Base-by-base conservation (phyloP, 345 rosid genomes). In the Barbarea vulgaris region DNA sequence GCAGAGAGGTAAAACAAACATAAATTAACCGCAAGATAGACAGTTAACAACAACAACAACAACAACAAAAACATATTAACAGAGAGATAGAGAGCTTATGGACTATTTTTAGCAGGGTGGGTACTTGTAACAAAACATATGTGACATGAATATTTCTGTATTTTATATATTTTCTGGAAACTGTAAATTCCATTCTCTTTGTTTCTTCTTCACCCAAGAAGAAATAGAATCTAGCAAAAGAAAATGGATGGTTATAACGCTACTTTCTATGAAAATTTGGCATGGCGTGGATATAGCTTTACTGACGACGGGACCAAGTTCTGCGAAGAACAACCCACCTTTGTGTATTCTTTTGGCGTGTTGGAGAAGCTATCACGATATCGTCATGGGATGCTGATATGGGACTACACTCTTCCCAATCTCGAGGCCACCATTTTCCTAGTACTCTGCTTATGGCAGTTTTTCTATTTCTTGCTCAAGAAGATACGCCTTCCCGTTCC, bases 361-460 rank as follows among this genome's bases (percentile, higher is more conserved):
- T 78, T 78, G 81, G 81, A 78, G 53, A 60, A 9, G 36, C 7
- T 34, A 39, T 15, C 7, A 3, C 0, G 2, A 1, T 8, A 10
- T 7, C 3, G 0, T 3, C 0, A 0, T 0, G 74, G 78, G 39
- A 2, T 58, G 69, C 9, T 1, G 3, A 31, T 61, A 34, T 73
- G 74, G 81, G 78, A 78, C 3, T 78, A 78, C 27, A n/a, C 9
- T 42, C 70, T 73, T 51, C 81, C 81, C 12, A 52, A 25, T 42
- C 64, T 73, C 4, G 78, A 78, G 74, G 31, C 21, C 9, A 67
- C 59, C 9, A 60, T 67, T 47, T 21, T 78, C 7, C 25, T 67
- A 14, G 69, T 78, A 36, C 73, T 73, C 50, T 65, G 77, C 30
- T 41, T 67, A 33, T 78, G 81, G 81, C 74, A 78, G 30, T 33